These are phyloP conservation scores for Hypericum perforatum DNA, from an alignment of 345 rosid species.

Conservation along the genomic window DNA sequence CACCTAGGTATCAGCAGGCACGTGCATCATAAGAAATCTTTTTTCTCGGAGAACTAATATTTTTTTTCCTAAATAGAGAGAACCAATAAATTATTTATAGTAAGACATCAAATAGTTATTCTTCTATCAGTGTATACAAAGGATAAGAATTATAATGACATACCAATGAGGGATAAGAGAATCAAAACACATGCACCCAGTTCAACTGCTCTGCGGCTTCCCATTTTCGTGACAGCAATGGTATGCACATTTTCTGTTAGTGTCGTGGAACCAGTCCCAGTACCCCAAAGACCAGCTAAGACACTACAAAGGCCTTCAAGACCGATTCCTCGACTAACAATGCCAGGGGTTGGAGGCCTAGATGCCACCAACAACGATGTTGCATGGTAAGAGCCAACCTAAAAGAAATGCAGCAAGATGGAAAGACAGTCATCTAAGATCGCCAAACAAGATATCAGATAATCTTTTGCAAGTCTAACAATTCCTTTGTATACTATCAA, in stretches of 20 bases:
- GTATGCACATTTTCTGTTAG: conserved; percentile 97
- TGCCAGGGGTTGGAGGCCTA: conserved; percentile 86
- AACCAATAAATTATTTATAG: no score
- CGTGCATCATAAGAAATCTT: no score
- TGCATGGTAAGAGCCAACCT: conserved; percentile 98
- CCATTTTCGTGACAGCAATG: conserved; percentile 95
- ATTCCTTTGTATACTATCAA: no score
- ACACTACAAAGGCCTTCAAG: conserved; percentile 85
- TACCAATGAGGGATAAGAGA: conserved; percentile 78
- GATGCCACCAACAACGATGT: conserved; percentile 82
- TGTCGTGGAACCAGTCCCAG: conserved; percentile 90
- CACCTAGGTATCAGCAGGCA: no score
- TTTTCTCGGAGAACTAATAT: no score
- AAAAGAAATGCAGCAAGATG: conserved; percentile 15
- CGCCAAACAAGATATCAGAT: background rate
- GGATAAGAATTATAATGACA: conserved; percentile 7
- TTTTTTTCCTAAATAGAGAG: no score
- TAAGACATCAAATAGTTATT: no score
- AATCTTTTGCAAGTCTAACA: no score
- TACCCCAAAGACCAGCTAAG: conserved; percentile 98
- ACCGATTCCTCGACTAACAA: conserved; percentile 89
- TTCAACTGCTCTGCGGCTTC: conserved; percentile 92
- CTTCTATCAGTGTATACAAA: no score
- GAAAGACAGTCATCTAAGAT: background rate
- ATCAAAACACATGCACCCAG: conserved; percentile 70